These are phyloP conservation scores for Westerdykella sp. DNA, from an alignment of 2,329 filamentous ascomycete genomes.

Conservation along the genomic window DNA sequence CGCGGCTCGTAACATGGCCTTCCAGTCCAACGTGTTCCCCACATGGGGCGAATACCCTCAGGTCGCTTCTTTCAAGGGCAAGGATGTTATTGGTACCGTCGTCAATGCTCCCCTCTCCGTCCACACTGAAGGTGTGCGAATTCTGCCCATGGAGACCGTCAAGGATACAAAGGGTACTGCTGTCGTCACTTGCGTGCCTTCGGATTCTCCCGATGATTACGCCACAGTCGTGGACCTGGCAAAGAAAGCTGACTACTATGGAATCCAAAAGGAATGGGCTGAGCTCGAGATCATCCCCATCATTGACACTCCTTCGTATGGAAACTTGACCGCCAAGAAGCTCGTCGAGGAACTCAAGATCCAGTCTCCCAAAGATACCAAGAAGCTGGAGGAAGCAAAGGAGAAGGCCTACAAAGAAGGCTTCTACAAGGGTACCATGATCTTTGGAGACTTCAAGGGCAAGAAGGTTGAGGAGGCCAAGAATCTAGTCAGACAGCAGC, in stretches of 20 bases:
- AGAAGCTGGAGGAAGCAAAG: conserved; percentile 87
- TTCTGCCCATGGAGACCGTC: conserved; percentile 92
- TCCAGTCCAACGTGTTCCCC: conserved; percentile 73
- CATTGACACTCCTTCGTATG: conserved; percentile 69
- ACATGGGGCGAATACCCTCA: conserved; percentile 69
- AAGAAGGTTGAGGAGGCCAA: conserved; percentile 82
- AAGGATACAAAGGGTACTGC: conserved; percentile 91
- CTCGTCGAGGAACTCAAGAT: conserved; percentile 94
- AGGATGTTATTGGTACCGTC: conserved; percentile 78
- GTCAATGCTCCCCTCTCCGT: conserved; percentile 79
- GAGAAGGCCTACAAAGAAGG: conserved; percentile 95
- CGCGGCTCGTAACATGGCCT: conserved; percentile 90
- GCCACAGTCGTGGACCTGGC: conserved; percentile 79
- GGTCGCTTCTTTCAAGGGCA: conserved; percentile 67
- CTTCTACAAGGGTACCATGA: conserved; percentile 90
- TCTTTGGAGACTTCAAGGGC: conserved; percentile 81
- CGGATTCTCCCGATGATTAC: conserved; percentile 92
- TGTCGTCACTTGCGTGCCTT: conserved; percentile 92
- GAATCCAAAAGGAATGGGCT: conserved; percentile 94
- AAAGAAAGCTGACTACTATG: conserved; percentile 91
- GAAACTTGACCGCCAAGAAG: conserved; percentile 73
- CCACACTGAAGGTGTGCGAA: conserved; percentile 75
- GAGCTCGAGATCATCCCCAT: conserved; percentile 84
- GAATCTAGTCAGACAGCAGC: conserved; percentile 70
- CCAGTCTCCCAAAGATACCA: conserved; percentile 88